phyloP scores from a whole-genome alignment of 305 asterid species.

The Fraxinus nigra region DNA sequence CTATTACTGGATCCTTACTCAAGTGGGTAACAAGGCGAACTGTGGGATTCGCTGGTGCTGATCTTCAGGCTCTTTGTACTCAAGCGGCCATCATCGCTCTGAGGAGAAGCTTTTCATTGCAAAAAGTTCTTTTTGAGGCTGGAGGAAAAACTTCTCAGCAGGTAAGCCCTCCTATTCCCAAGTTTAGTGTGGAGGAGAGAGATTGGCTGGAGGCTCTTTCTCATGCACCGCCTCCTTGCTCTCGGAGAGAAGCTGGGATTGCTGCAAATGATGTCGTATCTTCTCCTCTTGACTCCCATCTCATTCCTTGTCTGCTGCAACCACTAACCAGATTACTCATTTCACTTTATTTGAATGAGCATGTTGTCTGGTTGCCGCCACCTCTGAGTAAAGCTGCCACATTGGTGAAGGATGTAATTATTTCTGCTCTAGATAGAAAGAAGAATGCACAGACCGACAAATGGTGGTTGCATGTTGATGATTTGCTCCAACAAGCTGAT shows the following conservation, averaged over 20 bases:
- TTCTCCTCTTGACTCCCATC: conserved; percentile 71
- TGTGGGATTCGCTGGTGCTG: conserved; percentile 98
- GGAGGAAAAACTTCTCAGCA: conserved; percentile 41
- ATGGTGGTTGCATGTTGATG: conserved; percentile 71
- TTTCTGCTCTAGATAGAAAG: conserved; percentile 57
- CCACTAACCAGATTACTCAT: conserved; percentile 67
- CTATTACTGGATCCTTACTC: conserved; percentile 71
- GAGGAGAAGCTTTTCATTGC: conserved; percentile 83
- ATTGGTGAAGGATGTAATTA: conserved; percentile 51
- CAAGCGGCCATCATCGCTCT: conserved; percentile 91
- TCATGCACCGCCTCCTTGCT: conserved; percentile 87
- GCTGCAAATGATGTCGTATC: conserved; percentile 73
- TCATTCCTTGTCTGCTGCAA: conserved; percentile 69
- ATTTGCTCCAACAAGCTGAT: conserved; percentile 68
- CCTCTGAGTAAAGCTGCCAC: conserved; percentile 63
- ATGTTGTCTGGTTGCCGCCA: conserved; percentile 69
- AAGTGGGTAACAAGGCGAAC: conserved; percentile 81
- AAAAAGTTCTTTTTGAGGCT: conserved; percentile 64
- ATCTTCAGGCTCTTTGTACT: conserved; percentile 96
- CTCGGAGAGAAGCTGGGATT: conserved; percentile 87
- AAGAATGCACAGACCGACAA: conserved; percentile 43
- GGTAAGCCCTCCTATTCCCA: conserved; percentile 57
- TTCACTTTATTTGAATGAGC: conserved; percentile 70
- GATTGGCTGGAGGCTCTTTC: conserved; percentile 95
- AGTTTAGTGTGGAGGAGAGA: conserved; percentile 76